Conservation (phyloP, 768 basidiomycete genomes). For the Amanita thiersii region DNA sequence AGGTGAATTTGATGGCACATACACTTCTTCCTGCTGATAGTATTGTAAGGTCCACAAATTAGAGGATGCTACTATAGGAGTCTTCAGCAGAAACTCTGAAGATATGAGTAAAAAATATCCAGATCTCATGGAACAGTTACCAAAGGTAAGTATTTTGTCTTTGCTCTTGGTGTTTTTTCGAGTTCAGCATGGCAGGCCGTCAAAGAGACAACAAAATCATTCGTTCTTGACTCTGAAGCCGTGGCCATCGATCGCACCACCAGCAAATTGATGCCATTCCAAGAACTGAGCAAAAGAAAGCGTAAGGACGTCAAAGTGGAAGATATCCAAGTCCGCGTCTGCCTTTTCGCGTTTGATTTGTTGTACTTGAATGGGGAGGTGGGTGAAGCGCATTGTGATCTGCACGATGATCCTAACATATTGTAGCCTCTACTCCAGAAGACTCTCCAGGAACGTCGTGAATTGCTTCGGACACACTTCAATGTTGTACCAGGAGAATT, state of each 20-base stretch:
- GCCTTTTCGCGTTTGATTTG: slow-evolving; percentile 93
- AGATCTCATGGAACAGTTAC: slow-evolving; percentile 91
- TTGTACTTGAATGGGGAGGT: slow-evolving; percentile 97
- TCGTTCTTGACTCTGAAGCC: slow-evolving; percentile 94
- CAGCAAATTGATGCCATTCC: slow-evolving; percentile 92
- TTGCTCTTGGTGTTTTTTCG: not conserved
- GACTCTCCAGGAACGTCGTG: slow-evolving; percentile 67
- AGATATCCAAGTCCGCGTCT: slow-evolving; percentile 95
- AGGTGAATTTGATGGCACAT: slow-evolving; percentile 34
- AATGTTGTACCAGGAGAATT: slow-evolving; percentile 82
- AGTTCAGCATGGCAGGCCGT: slow-evolving; percentile 52
- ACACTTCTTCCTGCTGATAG: not conserved
- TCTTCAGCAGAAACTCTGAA: slow-evolving; percentile 97
- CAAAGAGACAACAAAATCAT: slow-evolving; percentile 74
- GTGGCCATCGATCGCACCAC: slow-evolving; percentile 88
- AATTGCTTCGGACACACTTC: slow-evolving; percentile 74
- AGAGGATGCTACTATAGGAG: slow-evolving; percentile 73
- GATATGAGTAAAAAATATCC: slow-evolving; percentile 99
- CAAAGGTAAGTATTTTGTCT: slow-evolving; percentile 42
- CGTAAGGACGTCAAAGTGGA: slow-evolving; percentile 97
- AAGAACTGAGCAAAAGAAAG: slow-evolving; percentile 90
- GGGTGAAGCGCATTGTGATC: slow-evolving; percentile 15
- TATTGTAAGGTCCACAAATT: slow-evolving; percentile 68
- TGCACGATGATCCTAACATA: not conserved
- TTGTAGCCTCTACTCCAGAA: slow-evolving; percentile 74